Percentiles rank a stretch among this genome's conserved stretches.
These are phyloP conservation scores for Suillus clintonianus DNA, from an alignment of 768 basidiomycete genomes.

Conservation along the genomic window DNA sequence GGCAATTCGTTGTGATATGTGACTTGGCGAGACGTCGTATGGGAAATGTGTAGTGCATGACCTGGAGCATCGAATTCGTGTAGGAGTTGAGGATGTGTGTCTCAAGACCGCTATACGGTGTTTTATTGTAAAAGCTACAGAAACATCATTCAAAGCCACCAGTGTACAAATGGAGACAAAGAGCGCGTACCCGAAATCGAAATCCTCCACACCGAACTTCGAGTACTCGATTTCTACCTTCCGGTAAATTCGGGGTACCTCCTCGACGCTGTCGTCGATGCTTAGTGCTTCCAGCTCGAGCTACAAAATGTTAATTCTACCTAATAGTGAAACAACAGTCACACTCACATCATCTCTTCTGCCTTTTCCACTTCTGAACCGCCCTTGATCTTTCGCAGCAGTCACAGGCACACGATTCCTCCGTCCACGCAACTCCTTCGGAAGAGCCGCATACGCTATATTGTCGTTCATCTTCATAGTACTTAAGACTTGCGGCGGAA, in stretches of 20 bases:
- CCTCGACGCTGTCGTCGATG: constrained; percentile 53
- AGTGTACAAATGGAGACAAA: not conserved
- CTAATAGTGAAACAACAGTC: not conserved
- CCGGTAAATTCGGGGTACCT: constrained; percentile 80
- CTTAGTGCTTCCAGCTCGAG: constrained; percentile 53
- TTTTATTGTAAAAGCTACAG: constrained; percentile 89
- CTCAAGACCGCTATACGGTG: constrained; percentile 87
- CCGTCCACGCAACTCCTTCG: constrained; percentile 80
- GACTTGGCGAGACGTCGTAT: constrained; percentile 84
- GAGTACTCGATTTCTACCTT: constrained; percentile 98
- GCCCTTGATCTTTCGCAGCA: constrained; percentile 57
- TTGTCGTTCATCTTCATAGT: constrained; percentile 88
- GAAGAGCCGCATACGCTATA: constrained; percentile 86
- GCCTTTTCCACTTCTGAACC: constrained; percentile 84
- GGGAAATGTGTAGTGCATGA: constrained; percentile 82
- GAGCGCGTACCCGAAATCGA: constrained; percentile 84
- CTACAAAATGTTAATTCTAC: constrained; percentile 31
- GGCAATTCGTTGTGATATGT: constrained; percentile 88
- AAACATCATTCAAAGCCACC: not conserved
- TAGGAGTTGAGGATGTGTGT: constrained; percentile 98
- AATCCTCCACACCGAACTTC: constrained; percentile 98
- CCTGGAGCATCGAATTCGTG: constrained; percentile 87
- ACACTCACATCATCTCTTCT: constrained; percentile 47
- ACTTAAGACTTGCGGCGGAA: constrained; percentile 76
- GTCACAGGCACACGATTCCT: constrained; percentile 69